These are phyloP conservation scores for Karstenula rhodostoma DNA, from an alignment of 2,329 filamentous ascomycete genomes.

Conservation along the genomic window DNA sequence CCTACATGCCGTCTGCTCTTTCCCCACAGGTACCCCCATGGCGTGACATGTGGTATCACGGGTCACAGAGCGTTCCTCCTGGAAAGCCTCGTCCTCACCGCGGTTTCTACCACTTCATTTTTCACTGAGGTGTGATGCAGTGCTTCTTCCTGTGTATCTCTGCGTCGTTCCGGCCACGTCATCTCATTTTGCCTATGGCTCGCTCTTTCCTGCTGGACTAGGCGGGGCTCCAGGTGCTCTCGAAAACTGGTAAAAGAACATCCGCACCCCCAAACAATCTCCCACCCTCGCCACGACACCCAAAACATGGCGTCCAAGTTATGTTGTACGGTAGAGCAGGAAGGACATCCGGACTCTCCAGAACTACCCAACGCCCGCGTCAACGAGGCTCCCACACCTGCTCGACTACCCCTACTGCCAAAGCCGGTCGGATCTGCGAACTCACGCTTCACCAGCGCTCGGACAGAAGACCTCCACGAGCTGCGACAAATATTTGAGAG, in stretches of 20 bases:
- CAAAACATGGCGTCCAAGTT: conserved; percentile 41
- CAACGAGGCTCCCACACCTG: conserved; percentile 34
- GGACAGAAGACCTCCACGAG: conserved; percentile 43
- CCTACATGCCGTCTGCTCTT: background rate
- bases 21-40: background rate
- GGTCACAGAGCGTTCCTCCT: background rate
- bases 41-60: background rate
- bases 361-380: conserved; percentile 45
- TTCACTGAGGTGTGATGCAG: background rate
- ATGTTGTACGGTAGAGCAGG: conserved; percentile 45
- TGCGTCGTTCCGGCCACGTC: background rate
- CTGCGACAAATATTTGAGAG: conserved; percentile 45
- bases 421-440: conserved; percentile 26
- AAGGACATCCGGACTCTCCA: conserved; percentile 36
- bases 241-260: conserved; percentile 1
- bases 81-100: background rate
- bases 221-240: conserved; percentile 22
- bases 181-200: background rate
- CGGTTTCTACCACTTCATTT: background rate
- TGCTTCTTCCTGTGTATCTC: background rate
- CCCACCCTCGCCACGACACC: conserved; percentile 1
- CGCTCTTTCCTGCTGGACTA: conserved; percentile 5
- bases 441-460: conserved; percentile 41
- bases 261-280: conserved; percentile 8
- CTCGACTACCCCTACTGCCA: conserved; percentile 35